Evolutionary conservation across 1,139 yeast genomes (phyloP).

Genomic region (Yamadazyma diddensiae): DNA sequence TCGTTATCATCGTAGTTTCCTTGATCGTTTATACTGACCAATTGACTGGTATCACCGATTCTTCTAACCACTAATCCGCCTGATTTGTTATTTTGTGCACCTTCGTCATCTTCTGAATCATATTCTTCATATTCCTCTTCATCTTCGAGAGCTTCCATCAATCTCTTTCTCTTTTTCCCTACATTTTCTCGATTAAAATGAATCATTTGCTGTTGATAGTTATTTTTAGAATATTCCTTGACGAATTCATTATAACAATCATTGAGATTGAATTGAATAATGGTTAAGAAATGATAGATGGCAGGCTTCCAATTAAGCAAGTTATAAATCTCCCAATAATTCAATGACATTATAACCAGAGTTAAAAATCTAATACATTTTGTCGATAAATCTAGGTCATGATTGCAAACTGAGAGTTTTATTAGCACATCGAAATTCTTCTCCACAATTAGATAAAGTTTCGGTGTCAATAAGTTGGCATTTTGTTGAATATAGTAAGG

Average conservation of each 20-base stretch:
- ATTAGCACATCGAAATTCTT: conserved; percentile 40
- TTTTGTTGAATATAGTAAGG: conserved; percentile 18
- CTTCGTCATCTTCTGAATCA: conserved; percentile 1
- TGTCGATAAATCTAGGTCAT: conserved; percentile 32
- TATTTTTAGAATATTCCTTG: conserved; percentile 30
- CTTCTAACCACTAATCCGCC: conserved; percentile 7
- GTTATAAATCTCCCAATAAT: conserved; percentile 48
- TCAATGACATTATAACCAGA: conserved; percentile 35
- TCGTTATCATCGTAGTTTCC: conserved; percentile 17
- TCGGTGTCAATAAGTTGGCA: conserved; percentile 27
- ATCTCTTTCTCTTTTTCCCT: conserved; percentile 11
- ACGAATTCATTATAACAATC: conserved; percentile 40
- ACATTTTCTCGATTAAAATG: conserved; percentile 12
- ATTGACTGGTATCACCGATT: conserved; percentile 8
- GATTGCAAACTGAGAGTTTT: conserved; percentile 30
- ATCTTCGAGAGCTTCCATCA: conserved; percentile 12
- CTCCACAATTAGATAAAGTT: conserved; percentile 35
- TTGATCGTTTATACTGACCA: conserved; percentile 5
- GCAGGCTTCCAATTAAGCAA: conserved; percentile 44
- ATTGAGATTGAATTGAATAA: conserved; percentile 39
- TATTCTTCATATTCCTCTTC: conserved; percentile 14
- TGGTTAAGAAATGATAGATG: conserved; percentile 37
- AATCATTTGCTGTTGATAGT: conserved; percentile 15
- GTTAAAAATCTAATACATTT: conserved; percentile 39
- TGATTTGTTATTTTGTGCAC: not conserved